phyloP scores from a whole-genome alignment of 352 stramenopile species.

The Phytophthora ohioensis region DNA sequence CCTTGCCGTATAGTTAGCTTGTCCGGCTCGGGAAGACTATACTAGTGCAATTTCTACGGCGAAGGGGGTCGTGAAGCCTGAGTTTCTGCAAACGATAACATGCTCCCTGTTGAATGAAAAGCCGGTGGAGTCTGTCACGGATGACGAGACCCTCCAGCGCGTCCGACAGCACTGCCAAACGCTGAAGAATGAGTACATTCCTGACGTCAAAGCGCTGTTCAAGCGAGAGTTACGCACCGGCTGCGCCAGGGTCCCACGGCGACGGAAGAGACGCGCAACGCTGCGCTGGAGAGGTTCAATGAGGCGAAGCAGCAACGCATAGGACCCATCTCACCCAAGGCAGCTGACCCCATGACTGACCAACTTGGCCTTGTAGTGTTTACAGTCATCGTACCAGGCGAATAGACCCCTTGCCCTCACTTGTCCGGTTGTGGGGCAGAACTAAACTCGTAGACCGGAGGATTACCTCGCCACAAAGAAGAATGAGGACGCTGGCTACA shows the following conservation, averaged over 20 bases:
- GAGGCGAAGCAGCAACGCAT: too few species aligned
- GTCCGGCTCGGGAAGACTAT: constrained; percentile 12
- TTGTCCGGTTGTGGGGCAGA: constrained; percentile 8
- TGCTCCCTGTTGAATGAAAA: constrained; percentile 22
- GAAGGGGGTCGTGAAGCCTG: constrained; percentile 17
- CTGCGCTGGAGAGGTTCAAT: too few species aligned
- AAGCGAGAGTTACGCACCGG: constrained; percentile 5
- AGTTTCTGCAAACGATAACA: constrained; percentile 24
- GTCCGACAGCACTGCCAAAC: constrained; percentile 13
- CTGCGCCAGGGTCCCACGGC: too few species aligned
- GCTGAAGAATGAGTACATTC: constrained; percentile 29
- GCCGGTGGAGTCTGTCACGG: constrained; percentile 12
- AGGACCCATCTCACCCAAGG: too few species aligned
- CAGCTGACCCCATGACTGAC: neutral
- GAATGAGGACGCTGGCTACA: too few species aligned
- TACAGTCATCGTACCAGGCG: constrained; percentile 20
- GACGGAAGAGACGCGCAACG: too few species aligned
- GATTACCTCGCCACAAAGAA: too few species aligned
- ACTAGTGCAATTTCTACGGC: constrained; percentile 20
- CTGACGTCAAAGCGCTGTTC: constrained; percentile 27
- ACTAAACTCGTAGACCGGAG: constrained; percentile 26
- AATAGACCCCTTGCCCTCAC: constrained; percentile 27
- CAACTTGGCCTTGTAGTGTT: constrained; percentile 30
- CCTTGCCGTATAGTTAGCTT: neutral
- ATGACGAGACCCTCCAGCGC: constrained; percentile 18